Evolutionary conservation across 1,284 basidiomycete genomes (phyloP).

Genomic region (Pseudozyma thailandica): DNA sequence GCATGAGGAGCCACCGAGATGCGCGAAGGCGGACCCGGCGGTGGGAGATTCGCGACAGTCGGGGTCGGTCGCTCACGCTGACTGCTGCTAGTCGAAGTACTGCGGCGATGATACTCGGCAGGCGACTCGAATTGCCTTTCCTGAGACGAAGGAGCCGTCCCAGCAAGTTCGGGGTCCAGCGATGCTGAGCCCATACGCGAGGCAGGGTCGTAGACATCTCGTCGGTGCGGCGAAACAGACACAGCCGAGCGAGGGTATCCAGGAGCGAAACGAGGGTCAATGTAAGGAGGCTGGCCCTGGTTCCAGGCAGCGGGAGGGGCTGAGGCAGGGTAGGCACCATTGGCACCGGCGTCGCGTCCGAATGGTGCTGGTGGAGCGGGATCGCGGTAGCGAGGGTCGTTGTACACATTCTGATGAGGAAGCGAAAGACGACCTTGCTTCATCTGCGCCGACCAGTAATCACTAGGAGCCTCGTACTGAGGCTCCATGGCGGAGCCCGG

Average conservation of each 20-base stretch:
- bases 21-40: slow-evolving; percentile 17
- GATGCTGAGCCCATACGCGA: slow-evolving; percentile 23
- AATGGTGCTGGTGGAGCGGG: slow-evolving; percentile 38
- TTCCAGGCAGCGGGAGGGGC: slow-evolving; percentile 25
- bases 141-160: background rate
- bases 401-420: slow-evolving; percentile 16
- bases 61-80: slow-evolving; percentile 26
- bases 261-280: slow-evolving; percentile 35
- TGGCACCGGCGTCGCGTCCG: slow-evolving; percentile 21
- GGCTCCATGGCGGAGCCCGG: slow-evolving; percentile 29
- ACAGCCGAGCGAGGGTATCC: slow-evolving; percentile 35
- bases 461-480: slow-evolving; percentile 34
- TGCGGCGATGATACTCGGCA: slow-evolving; percentile 38
- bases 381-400: slow-evolving; percentile 40
- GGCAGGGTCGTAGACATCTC: slow-evolving; percentile 24
- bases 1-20: slow-evolving; percentile 13
- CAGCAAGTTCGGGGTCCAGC: slow-evolving; percentile 41
- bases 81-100: slow-evolving; percentile 43
- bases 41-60: slow-evolving; percentile 16
- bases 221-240: slow-evolving; percentile 33
- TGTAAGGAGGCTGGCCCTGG: slow-evolving; percentile 22
- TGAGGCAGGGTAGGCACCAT: slow-evolving; percentile 18
- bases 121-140: slow-evolving; percentile 9
- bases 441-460: slow-evolving; percentile 47
- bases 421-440: slow-evolving; percentile 47